Conservation (phyloP, 805 yeast genomes). For the Blastobotrys terrestris region DNA sequence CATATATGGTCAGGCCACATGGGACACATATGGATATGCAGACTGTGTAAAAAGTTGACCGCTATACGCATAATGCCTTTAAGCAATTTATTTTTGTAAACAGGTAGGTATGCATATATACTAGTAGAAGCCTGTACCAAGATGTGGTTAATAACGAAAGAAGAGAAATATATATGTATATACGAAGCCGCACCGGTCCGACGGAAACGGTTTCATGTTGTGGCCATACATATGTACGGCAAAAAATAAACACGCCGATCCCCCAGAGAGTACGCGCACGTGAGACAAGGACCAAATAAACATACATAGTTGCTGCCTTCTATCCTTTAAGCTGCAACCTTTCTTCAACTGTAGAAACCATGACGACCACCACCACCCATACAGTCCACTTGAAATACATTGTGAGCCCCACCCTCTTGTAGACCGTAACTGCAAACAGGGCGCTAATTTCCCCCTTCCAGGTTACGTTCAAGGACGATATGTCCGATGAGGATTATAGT, state of each 20-base stretch:
- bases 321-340: background rate
- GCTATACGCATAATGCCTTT: too few relatives aligned
- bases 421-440: background rate
- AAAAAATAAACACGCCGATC: background rate
- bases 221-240: background rate
- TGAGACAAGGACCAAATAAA: background rate
- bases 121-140: too few relatives aligned
- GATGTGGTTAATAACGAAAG: too few relatives aligned
- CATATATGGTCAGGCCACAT: too few relatives aligned
- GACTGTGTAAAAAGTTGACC: too few relatives aligned
- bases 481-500: constrained; percentile 17
- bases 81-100: too few relatives aligned
- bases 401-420: constrained; percentile 14
- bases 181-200: background rate
- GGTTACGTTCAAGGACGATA: constrained; percentile 21
- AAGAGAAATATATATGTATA: too few relatives aligned
- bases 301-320: background rate
- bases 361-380: background rate
- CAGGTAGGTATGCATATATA: too few relatives aligned
- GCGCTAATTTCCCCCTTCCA: constrained; percentile 3
- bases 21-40: too few relatives aligned
- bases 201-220: background rate
- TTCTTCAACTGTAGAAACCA: background rate
- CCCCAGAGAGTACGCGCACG: background rate
- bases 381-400: constrained; percentile 12